Conservation (phyloP, 352 stramenopile species). For the Globisporangium rhizosaccharum region DNA sequence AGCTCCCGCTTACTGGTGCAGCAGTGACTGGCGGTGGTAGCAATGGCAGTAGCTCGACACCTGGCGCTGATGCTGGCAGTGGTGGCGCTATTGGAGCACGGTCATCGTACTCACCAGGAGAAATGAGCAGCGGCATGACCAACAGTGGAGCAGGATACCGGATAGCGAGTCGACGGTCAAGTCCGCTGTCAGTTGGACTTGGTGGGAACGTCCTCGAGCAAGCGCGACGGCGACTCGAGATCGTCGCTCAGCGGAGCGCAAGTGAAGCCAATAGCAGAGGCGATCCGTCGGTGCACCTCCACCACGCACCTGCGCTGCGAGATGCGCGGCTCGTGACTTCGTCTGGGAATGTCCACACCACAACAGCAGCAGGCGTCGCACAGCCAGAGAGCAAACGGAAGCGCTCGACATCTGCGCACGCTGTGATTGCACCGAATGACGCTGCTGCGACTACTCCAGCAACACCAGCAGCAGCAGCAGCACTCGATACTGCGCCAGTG, state of each 20-base stretch:
- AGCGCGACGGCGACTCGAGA: constrained; percentile 17
- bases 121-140: too few relatives aligned
- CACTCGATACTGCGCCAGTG: neutral
- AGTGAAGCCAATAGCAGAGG: neutral
- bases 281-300: neutral
- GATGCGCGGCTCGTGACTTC: constrained; percentile 9
- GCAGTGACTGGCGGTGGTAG: constrained; percentile 13
- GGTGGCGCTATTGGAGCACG: too few relatives aligned
- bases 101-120: too few relatives aligned
- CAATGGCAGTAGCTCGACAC: neutral
- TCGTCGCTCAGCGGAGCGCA: constrained; percentile 4
- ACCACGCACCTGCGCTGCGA: constrained; percentile 1
- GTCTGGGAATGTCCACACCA: constrained; percentile 7
- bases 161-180: constrained; percentile 31
- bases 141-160: constrained; percentile 14
- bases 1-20: neutral
- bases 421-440: neutral
- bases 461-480: neutral
- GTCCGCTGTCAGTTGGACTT: constrained; percentile 55
- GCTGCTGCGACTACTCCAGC: neutral
- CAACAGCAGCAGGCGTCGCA: neutral
- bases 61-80: neutral
- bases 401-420: constrained; percentile 9
- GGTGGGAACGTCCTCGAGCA: constrained; percentile 46
- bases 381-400: constrained; percentile 8